Percentiles rank a stretch among this genome's conserved stretches.
These are phyloP conservation scores for Cutaneotrichosporon cavernicola DNA, from an alignment of 1,284 basidiomycete genomes.

Conservation along the genomic window DNA sequence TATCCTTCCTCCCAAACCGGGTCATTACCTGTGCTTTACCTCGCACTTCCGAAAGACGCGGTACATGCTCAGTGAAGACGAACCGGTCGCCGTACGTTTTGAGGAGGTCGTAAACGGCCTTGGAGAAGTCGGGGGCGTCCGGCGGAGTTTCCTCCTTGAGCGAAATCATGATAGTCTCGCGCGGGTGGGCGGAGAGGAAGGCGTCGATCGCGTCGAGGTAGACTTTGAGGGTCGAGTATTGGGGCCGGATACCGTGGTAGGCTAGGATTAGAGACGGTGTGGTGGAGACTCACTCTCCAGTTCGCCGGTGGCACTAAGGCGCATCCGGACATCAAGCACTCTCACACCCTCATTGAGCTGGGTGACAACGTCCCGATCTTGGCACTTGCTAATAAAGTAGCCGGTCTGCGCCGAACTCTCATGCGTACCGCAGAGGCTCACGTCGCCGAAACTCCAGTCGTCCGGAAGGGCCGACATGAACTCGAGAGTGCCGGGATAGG, in stretches of 20 bases:
- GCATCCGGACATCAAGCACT: constrained; percentile 74
- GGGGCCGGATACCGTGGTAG: constrained; percentile 75
- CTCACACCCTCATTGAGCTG: constrained; percentile 62
- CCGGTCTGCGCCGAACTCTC: constrained; percentile 41
- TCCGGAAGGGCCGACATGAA: constrained; percentile 60
- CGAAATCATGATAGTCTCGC: constrained; percentile 75
- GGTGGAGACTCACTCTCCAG: constrained; percentile 39
- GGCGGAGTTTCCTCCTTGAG: constrained; percentile 73
- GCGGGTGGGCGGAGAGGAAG: constrained; percentile 64
- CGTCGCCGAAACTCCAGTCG: constrained; percentile 63
- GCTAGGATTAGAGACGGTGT: constrained; percentile 45
- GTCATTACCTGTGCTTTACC: constrained; percentile 79
- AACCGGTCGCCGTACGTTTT: constrained; percentile 61
- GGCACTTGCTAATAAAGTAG: constrained; percentile 50
- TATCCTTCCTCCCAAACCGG: constrained; percentile 71
- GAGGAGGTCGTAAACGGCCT: constrained; percentile 66
- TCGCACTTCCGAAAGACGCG: constrained; percentile 72
- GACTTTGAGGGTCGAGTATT: constrained; percentile 63
- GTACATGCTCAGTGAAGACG: constrained; percentile 75
- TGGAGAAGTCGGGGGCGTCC: constrained; percentile 58
- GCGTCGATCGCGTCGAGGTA: constrained; percentile 59
- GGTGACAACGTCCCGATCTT: constrained; percentile 40
- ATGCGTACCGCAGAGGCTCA: constrained; percentile 68
- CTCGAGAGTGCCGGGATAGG: constrained; percentile 24
- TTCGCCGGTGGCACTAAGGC: constrained; percentile 60